Evolutionary conservation across 768 basidiomycete species (phyloP), one percentile per base, ranked within the genome.

Genomic region (Suillus cothurnatus): DNA sequence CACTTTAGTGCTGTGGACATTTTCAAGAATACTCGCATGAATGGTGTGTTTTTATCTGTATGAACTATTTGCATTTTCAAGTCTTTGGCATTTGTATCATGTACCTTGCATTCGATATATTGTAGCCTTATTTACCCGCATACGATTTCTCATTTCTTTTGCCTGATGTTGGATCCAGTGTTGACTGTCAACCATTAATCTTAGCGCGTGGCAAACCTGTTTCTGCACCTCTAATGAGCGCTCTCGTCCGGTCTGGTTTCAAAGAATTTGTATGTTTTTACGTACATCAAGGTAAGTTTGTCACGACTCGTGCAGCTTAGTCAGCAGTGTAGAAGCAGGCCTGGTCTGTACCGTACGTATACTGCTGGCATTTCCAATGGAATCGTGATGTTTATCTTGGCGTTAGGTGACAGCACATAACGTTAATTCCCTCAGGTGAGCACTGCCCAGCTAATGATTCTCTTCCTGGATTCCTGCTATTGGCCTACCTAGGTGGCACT

Each of bases 1-100:
- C 11, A 70, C 66, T 39, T 58, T 70, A 8, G 56, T 63, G 62
- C 66, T 66, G 2, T 75, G 73, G 75, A 38, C 60, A 47, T 64
- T 65, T 11, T 71, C 68, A 70, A 62, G 64, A 66, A 60, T 66
- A 14, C 7, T 64, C 1, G 69, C 49, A 26, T 75, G 63, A 71
- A 17, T 2, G 19, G 3, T 11, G 12, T 32, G 6, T 55, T 21
- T n/a, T 32, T 4, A 31, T 53, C 19, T 52, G 50, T 53, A 53
- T 32, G 31, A 32, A 1, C 21, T 6, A 14, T n/a, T 34, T 5
- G 53, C 12, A 21, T 55, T 55, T 34, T 11, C 31, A 28, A 32
- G 31, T 55, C 21, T 34, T 21, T 32, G 5, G 32, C 53, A 55
- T n/a, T 55, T 55, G 53, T 55, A 55, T 55, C 53, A 55, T 34